Base-by-base conservation (phyloP, 768 basidiomycete genomes). In the Chiua virens region DNA sequence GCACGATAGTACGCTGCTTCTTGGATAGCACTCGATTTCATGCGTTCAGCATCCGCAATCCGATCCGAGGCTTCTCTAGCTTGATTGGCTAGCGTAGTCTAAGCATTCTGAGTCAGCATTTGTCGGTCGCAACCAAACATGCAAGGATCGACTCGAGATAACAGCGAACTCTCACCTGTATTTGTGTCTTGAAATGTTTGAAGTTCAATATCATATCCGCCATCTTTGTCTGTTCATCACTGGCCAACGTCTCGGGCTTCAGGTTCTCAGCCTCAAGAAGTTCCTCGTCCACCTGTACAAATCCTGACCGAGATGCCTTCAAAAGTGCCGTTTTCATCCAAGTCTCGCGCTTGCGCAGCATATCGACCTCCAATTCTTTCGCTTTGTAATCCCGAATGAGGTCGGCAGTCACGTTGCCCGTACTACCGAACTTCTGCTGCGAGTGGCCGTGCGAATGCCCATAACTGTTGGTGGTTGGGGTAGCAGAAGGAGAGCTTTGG, bases 1-100 rank as follows among this genome's bases (percentile, higher is more conserved):
- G 95, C 91, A 44, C 95, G 91, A 66, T 94, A 97, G 73, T 89
- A 98, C 1, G 94, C 92, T 3, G 95, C 89, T 70, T 99, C 97
- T 69, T 98, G 92, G 8, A 89, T 71, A 1, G 97, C 97, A 38
- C 81, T 85, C 8, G 77, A 68, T 54, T 87, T 86, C 55, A 84
- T 71, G 45, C 88, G 82, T 56, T 95, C 92, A 0, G 90, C 87
- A 46, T 92, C 89, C 4, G 82, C 76, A 10, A 97, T 68, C 36
- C 84, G 85, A 38, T 90, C 86, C 3, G 93, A 92, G 3, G 86
- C 81, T 45, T 78, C 77, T 40, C 79, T 83, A 1, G 90, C 88
- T 68, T 96, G 92, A 46, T 83, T 85, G 14, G 79, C 76, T 62
- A 94, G 75, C 32, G 79, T 75, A n/a, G 81, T 80, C 90, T 93